Evolutionary conservation across 1,139 yeast species (phyloP), one percentile per base, ranked within the genome.

Genomic region (Wickerhamiella pararugosa): DNA sequence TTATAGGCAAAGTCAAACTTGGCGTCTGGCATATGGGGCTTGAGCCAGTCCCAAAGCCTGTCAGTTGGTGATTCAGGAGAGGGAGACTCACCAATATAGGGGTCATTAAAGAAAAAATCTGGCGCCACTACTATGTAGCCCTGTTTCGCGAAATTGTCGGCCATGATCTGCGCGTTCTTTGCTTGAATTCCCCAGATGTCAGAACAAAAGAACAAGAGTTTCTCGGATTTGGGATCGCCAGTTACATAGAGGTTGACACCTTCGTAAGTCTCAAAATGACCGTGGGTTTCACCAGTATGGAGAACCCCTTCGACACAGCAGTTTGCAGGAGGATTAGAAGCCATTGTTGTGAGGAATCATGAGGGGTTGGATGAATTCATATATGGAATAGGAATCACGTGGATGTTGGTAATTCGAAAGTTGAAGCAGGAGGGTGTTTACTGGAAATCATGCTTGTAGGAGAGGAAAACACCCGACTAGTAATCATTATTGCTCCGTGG

Each of bases 71-170:
- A 15, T 15, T 15, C 21, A 15, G 21, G 21, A 15, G 21, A 15
- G 21, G 21, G 21, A 3, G 21, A 15, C 52, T 45, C 57, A 48
- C 34, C 55, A 21, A 47, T 54, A 35, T 56, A 53, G 34, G 66
- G 57, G 34, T 80, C 92, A 32, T 73, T 75, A 30, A 70, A 57
- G 50, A 82, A 68, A 46, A 82, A 68, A 57, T 84, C 95, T 8
- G 94, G 94, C 37, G 79, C 63, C 43, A 79, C 63, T 0, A 80
- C 90, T 35, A 68, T 70, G 63, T 69, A 81, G 31, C 78, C 78
- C 27, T 71, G 69, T 40, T 61, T 60, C 39, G 90, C 79, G 46
- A 79, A 68, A 43, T 70, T 66, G 58, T 84, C 95, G 29, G 94
- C 94, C 48, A 80, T 55, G 48, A 78, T 63, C 53, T 65, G 62